A percentile compares a stretch with the other conserved stretches of the same genome.
phyloP scores from a whole-genome alignment of 805 yeast genomes.

The Babjeviella inositovora region DNA sequence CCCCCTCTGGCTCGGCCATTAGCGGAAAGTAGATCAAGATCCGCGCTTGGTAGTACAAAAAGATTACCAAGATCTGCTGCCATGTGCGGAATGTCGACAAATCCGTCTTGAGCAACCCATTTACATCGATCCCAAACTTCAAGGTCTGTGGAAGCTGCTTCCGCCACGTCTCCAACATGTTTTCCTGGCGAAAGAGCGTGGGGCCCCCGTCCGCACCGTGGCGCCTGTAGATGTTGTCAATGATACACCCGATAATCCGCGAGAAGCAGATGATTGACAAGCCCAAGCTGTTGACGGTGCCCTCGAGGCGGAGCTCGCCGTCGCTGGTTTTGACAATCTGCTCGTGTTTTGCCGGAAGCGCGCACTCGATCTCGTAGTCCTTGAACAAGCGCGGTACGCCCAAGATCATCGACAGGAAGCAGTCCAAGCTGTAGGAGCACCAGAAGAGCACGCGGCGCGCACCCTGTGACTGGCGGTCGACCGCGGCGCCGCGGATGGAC shows the following conservation, averaged over 20 bases:
- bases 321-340: slow-evolving; percentile 46
- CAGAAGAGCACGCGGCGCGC: slow-evolving; percentile 74
- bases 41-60: slow-evolving; percentile 45
- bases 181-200: slow-evolving; percentile 26
- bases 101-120: slow-evolving; percentile 26
- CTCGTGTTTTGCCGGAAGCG: slow-evolving; percentile 47
- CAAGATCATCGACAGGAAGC: slow-evolving; percentile 54
- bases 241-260: slow-evolving; percentile 53
- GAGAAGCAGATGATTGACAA: slow-evolving; percentile 53
- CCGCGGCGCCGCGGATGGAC: slow-evolving; percentile 45
- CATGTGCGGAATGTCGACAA: slow-evolving; percentile 13
- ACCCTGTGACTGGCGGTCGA: slow-evolving; percentile 60
- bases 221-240: slow-evolving; percentile 9
- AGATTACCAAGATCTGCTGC: slow-evolving; percentile 35
- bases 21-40: slow-evolving; percentile 50
- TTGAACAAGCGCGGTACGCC: slow-evolving; percentile 75
- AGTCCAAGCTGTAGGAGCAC: slow-evolving; percentile 68
- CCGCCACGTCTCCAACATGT: slow-evolving; percentile 68
- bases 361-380: slow-evolving; percentile 78
- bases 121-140: slow-evolving; percentile 47
- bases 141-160: slow-evolving; percentile 46
- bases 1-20: slow-evolving; percentile 26
- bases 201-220: no score
- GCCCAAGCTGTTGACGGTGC: slow-evolving; percentile 51
- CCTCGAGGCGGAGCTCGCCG: slow-evolving; percentile 43